Evolutionary conservation across 345 rosid genomes (phyloP), one percentile per base, ranked within the genome.

Genomic region (Salix arbutifolia): DNA sequence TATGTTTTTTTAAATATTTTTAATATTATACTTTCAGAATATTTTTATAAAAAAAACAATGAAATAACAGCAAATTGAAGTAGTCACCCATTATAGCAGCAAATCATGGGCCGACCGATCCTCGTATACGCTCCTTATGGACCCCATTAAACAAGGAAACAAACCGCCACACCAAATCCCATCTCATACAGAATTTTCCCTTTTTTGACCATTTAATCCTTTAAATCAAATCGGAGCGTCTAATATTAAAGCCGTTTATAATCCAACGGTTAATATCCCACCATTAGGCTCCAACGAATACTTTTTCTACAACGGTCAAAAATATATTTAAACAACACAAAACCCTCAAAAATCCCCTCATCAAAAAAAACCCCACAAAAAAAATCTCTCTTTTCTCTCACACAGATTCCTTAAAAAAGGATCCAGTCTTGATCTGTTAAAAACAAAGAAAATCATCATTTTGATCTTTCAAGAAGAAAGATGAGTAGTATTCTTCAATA

Each of bases 211-310:
- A 23, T n/a, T n/a, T n/a, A 58, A 58, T 8, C 69, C 78, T 80
- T 86, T 78, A 83, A 88, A 82, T 84, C 79, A 84, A 83, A 89
- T 83, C 86, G 91, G 96, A 91, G 94, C 97, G 97, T 88, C 77
- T 33, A 31, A 35, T 28, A 40, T 12, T 40, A n/a, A 74, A 75
- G 86, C 87, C 77, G 82, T 82, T 81, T 67, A 62, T 67, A 28
- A 81, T 87, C 89, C 72, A 76, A 88, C 87, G 91, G 88, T 74
- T 46, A 25, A 67, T 74, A 83, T 74, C 69, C 65, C 79, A 38
- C 83, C 53, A 62, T 70, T 9, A 66, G n/a, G 5, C 53, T 70
- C 82, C 81, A 90, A 91, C 97, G 96, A 87, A 85, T 82, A 86
- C 73, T 81, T 86, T 80, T 42, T 42, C 68, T 53, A 79, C 86